Evolutionary conservation across 192 early-diverging fungal genomes (phyloP).

Genomic region (Coemansia sp.): DNA sequence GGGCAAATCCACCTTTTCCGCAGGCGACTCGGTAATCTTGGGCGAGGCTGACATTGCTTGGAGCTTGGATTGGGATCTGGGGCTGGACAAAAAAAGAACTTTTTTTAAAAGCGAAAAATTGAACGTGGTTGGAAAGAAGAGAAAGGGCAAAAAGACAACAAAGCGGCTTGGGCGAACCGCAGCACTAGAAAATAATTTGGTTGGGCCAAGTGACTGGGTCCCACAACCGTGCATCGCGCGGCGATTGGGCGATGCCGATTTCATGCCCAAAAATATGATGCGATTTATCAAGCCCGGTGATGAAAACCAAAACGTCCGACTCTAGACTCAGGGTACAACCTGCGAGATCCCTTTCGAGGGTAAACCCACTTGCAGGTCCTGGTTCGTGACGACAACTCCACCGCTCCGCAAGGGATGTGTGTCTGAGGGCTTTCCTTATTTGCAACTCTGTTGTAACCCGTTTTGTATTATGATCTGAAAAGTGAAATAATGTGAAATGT

Average conservation of each 20-base stretch:
- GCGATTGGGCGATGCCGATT: not conserved
- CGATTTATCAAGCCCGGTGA: constrained; percentile 32
- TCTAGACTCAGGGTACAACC: constrained; percentile 34
- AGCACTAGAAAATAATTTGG: not conserved
- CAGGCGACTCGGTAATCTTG: constrained; percentile 22
- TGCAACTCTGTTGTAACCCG: not conserved
- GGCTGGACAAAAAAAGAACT: not conserved
- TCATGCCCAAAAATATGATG: not conserved
- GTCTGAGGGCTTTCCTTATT: constrained; percentile 39
- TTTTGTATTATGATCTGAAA: not conserved
- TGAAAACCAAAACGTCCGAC: constrained; percentile 31
- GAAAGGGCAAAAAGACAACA: not conserved
- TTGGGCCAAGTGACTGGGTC: not conserved
- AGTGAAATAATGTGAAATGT: not conserved
- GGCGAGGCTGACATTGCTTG: constrained; percentile 33
- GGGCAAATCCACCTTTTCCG: constrained; percentile 26
- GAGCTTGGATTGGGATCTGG: not conserved
- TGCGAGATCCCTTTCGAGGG: constrained; percentile 22
- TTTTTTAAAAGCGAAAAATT: not conserved
- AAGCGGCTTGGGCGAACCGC: not conserved
- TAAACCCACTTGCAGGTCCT: constrained; percentile 47
- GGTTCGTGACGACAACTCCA: constrained; percentile 42
- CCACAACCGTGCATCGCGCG: not conserved
- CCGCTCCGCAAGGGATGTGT: constrained; percentile 30
- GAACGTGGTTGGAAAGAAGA: not conserved